These are phyloP conservation scores for Sordariomycetes sp. DNA, from an alignment of 2,329 filamentous ascomycete genomes.

Conservation along the genomic window DNA sequence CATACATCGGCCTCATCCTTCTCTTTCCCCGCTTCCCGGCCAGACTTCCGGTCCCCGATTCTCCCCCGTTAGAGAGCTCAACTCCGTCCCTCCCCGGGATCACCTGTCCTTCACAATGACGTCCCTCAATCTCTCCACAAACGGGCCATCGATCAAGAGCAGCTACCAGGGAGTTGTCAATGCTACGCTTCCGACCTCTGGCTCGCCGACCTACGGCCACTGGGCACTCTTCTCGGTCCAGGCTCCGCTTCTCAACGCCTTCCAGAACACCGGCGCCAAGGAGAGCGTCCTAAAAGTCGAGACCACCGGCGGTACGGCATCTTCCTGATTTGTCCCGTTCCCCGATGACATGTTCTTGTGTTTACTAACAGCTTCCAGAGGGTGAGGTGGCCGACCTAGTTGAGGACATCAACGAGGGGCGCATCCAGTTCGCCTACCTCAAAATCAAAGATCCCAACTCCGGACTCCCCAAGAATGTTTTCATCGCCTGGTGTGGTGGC, in stretches of 20 bases:
- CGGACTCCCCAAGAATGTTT: conserved; percentile 75
- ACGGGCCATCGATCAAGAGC: conserved; percentile 75
- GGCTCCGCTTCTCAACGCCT: conserved; percentile 83
- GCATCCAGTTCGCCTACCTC: conserved; percentile 92
- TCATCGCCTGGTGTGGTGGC: conserved; percentile 95
- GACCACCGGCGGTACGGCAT: conserved; percentile 63
- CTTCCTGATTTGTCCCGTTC: neutral
- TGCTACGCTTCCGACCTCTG: conserved; percentile 35
- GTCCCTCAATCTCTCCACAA: conserved; percentile 68
- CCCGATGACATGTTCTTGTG: neutral
- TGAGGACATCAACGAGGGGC: conserved; percentile 93
- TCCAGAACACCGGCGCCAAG: conserved; percentile 70
- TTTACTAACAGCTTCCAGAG: conserved; percentile 39
- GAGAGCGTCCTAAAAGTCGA: conserved; percentile 96
- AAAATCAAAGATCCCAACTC: conserved; percentile 96
- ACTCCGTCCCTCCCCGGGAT: neutral
- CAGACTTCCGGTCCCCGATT: neutral
- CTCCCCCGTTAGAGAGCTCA: neutral
- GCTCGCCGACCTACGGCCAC: conserved; percentile 74
- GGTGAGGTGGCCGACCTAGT: conserved; percentile 83
- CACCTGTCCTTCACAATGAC: conserved; percentile 45
- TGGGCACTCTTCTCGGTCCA: conserved; percentile 94
- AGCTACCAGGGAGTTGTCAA: conserved; percentile 56
- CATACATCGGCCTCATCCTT: neutral
- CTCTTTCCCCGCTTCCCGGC: neutral